A percentile compares a stretch with the other conserved stretches of the same genome.
These are phyloP conservation scores for Phylloporus sp. DNA, from an alignment of 768 basidiomycete species.

Conservation along the genomic window DNA sequence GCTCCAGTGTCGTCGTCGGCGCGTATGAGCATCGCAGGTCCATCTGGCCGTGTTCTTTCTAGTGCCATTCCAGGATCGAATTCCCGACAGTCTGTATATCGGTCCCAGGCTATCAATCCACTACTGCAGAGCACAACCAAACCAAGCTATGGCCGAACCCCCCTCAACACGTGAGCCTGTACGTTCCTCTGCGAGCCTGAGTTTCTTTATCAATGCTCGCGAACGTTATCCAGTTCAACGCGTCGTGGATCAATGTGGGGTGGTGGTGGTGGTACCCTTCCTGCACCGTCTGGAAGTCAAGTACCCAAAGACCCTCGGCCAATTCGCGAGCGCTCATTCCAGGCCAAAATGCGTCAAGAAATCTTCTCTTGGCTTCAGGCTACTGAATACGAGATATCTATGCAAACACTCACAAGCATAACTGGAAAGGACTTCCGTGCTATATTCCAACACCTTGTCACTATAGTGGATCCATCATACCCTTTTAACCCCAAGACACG, in stretches of 20 bases:
- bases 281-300: conserved; percentile 52
- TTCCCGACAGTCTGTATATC: conserved; percentile 64
- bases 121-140: conserved; percentile 69
- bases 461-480: conserved; percentile 66
- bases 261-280: conserved; percentile 40
- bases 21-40: conserved; percentile 72
- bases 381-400: conserved; percentile 63
- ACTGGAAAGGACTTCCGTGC: conserved; percentile 83
- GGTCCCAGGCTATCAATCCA: conserved; percentile 66
- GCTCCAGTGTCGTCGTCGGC: conserved; percentile 42
- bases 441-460: conserved; percentile 78
- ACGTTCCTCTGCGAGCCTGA: not conserved
- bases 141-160: conserved; percentile 66
- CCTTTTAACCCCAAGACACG: conserved; percentile 50
- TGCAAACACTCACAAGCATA: conserved; percentile 69
- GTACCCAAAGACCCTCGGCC: conserved; percentile 71
- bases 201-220: conserved; percentile 5
- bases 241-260: conserved; percentile 77
- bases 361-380: conserved; percentile 65
- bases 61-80: conserved; percentile 42
- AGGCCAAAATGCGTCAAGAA: conserved; percentile 73
- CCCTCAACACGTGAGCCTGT: conserved; percentile 55
- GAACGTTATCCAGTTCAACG: conserved; percentile 45
- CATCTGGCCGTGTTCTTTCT: conserved; percentile 58
- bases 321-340: conserved; percentile 71